A percentile compares a stretch with the other conserved stretches of the same genome.
Conservation (phyloP, 2,329 filamentous ascomycete species). For the Fusarium devonianum region DNA sequence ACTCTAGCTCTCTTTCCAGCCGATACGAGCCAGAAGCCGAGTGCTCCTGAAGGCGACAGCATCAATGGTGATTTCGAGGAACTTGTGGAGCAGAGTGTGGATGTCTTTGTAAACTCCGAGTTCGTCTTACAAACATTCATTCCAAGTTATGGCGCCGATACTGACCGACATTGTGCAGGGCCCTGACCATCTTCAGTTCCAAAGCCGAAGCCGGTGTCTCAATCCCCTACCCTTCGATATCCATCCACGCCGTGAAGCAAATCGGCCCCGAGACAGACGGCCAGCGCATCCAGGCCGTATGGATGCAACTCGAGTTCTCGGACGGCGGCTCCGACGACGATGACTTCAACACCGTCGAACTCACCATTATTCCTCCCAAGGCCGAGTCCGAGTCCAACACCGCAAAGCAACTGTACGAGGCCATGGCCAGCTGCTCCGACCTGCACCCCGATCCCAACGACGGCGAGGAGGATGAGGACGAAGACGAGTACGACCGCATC, state of each 20-base stretch:
- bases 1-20: conserved; percentile 62
- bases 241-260: conserved; percentile 76
- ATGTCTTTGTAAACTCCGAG: conserved; percentile 67
- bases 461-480: conserved; percentile 65
- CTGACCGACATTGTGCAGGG: conserved; percentile 33
- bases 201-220: conserved; percentile 65
- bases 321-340: conserved; percentile 66
- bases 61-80: conserved; percentile 47
- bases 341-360: conserved; percentile 70
- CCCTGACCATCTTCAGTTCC: conserved; percentile 69
- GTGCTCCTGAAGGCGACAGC: conserved; percentile 32
- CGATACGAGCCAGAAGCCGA: conserved; percentile 45
- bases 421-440: conserved; percentile 77
- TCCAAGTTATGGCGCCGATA: background rate
- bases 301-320: conserved; percentile 73
- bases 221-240: conserved; percentile 77
- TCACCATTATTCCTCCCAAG: conserved; percentile 67
- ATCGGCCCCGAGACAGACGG: conserved; percentile 51
- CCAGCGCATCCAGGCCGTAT: conserved; percentile 58
- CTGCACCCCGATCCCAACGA: conserved; percentile 74
- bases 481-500: conserved; percentile 61
- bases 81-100: conserved; percentile 56
- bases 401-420: conserved; percentile 64
- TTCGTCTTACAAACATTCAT: conserved; percentile 43
- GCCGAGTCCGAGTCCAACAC: conserved; percentile 34